Evolutionary conservation across 2,329 filamentous ascomycete genomes (phyloP), one percentile per base, ranked within the genome.

Genomic region (Thermothelomyces thermophilus): DNA sequence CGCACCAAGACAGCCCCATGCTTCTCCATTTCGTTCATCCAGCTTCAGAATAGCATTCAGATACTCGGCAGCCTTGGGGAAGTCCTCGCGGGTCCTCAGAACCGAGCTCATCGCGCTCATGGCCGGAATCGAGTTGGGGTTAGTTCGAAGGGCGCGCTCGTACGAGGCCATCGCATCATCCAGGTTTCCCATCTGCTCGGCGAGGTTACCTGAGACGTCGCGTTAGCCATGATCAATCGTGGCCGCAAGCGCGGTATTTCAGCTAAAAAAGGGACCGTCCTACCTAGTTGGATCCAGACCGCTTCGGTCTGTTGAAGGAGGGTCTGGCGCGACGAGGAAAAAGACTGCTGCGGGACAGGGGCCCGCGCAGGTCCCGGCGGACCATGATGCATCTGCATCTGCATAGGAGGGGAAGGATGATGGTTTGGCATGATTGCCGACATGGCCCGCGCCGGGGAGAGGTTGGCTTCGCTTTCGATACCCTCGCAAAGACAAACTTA

Each of bases 51-150:
- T 95, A 54, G 84, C 87, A 62, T 93, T 84, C 46, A 97, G 77
- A 65, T 91, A 97, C 63, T 97, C 91, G 46, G 96, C 86, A 1
- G 93, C 93, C 64, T 93, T 93, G 39, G 87, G 84, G 61, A 95
- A 98, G 39, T 95, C 87, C 66, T 97, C 93, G 63, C 90, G 88
- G 33, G 87, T 90, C 59, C 94, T 84, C 53, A 96, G 76, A 54
- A 97, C 93, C 66, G 87, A 82, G 52, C 90, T 93, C 58, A 97
- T 95, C 54, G 90, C 87, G 60, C 90, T 94, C 87, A 97, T 91
- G 26, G 93, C 93, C 0, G 83, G 80, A 43, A 93, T 85, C 16
- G 91, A 97, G 73, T 87, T 88, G 41, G 83, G 80, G 64, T 97
- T 97, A 66, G 90, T 87, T 59, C 82, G 80, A 54, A 97, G 77